phyloP scores from a whole-genome alignment of 2,329 filamentous ascomycete genomes.

The Nothophaeocryptopus gaeumannii region DNA sequence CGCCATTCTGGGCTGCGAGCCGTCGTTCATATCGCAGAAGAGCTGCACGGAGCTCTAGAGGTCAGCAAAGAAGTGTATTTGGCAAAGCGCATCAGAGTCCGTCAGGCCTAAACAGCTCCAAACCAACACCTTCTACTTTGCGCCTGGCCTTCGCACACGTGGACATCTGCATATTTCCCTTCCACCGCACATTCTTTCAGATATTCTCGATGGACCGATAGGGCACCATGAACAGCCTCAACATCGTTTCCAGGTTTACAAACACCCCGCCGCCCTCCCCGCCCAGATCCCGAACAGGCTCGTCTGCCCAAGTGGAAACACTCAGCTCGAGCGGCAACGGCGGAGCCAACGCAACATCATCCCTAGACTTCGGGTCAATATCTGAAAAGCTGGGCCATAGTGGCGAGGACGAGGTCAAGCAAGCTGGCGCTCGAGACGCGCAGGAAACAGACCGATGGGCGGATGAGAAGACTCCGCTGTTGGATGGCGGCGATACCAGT shows the following conservation, averaged over 20 bases:
- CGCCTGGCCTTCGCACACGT: too few relatives aligned
- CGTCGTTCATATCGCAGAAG: not conserved
- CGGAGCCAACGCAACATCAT: slow-evolving; percentile 6
- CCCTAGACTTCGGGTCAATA: slow-evolving; percentile 23
- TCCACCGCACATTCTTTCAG: not conserved
- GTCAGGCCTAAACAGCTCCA: too few relatives aligned
- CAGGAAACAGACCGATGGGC: slow-evolving; percentile 20
- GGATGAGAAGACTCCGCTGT: slow-evolving; percentile 69
- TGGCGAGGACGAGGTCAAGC: slow-evolving; percentile 18
- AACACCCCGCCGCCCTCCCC: slow-evolving; percentile 52
- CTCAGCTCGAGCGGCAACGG: slow-evolving; percentile 12
- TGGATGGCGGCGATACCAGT: slow-evolving; percentile 38
- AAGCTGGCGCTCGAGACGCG: slow-evolving; percentile 19
- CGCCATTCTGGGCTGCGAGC: not conserved
- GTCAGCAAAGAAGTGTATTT: too few relatives aligned
- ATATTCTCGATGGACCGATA: slow-evolving; percentile 16
- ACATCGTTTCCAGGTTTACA: slow-evolving; percentile 79
- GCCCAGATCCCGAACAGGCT: slow-evolving; percentile 47
- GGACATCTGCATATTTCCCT: too few relatives aligned
- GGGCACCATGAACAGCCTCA: slow-evolving; percentile 87
- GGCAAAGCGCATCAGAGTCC: too few relatives aligned
- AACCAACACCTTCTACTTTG: too few relatives aligned
- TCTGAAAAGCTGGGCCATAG: slow-evolving; percentile 25
- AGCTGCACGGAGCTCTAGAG: too few relatives aligned
- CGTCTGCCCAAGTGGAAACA: slow-evolving; percentile 23